These are phyloP conservation scores for Alternaria brassicae DNA, from an alignment of 2,329 filamentous ascomycete species.

Conservation along the genomic window DNA sequence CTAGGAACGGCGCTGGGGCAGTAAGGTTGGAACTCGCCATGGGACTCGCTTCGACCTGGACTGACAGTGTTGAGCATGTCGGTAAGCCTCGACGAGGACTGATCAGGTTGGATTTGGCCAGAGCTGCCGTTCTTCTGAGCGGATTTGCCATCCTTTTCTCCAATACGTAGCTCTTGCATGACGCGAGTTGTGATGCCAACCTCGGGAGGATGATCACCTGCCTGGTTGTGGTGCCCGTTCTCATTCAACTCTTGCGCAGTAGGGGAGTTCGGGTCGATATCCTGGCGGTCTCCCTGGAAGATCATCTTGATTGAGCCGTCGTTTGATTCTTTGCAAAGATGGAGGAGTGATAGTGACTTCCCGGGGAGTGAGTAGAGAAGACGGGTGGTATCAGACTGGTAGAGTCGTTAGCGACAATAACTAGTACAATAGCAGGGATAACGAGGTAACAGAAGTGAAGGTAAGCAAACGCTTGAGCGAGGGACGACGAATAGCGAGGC, in stretches of 20 bases:
- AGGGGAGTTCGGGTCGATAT: slow-evolving; percentile 28
- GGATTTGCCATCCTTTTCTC: slow-evolving; percentile 6
- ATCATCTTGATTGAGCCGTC: slow-evolving; percentile 34
- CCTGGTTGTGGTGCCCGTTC: slow-evolving; percentile 4
- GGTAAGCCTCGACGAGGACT: slow-evolving; percentile 36
- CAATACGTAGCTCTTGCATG: slow-evolving; percentile 32
- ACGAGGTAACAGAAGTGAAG: slow-evolving; percentile 14
- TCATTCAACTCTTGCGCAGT: slow-evolving; percentile 15
- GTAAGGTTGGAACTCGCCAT: slow-evolving; percentile 27
- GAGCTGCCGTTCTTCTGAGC: slow-evolving; percentile 1
- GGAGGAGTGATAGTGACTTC: slow-evolving; percentile 7
- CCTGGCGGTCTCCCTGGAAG: slow-evolving; percentile 33
- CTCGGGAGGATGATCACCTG: slow-evolving; percentile 6
- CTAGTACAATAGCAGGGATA: background rate
- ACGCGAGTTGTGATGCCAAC: slow-evolving; percentile 18
- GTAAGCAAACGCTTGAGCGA: background rate
- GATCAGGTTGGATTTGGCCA: slow-evolving; percentile 23
- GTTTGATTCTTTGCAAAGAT: slow-evolving; percentile 19
- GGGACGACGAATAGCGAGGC: slow-evolving; percentile 7
- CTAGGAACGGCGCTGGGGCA: slow-evolving; percentile 43
- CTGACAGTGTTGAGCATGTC: slow-evolving; percentile 37
- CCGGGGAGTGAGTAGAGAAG: slow-evolving; percentile 31
- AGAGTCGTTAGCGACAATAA: slow-evolving; percentile 15
- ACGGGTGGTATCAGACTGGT: slow-evolving; percentile 34
- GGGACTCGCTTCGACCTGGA: slow-evolving; percentile 23